A percentile compares a stretch with the other conserved stretches of the same genome.
phyloP scores from a whole-genome alignment of 2,329 filamentous ascomycete species.

The Aspergillus spinulosporus region DNA sequence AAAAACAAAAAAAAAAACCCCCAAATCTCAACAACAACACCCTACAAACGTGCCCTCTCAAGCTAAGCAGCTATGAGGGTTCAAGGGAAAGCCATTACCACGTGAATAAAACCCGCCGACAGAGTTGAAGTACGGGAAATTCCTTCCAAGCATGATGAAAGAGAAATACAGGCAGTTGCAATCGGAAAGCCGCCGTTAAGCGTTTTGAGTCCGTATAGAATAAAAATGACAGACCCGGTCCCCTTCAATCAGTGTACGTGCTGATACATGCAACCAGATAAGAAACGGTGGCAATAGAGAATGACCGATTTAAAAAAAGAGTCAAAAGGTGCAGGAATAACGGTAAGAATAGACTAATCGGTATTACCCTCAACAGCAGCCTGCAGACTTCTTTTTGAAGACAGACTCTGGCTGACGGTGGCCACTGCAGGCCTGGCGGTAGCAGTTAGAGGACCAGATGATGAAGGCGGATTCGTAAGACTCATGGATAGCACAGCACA shows the following conservation, averaged over 20 bases:
- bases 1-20: too few species aligned
- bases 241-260: slow-evolving; percentile 16
- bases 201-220: slow-evolving; percentile 11
- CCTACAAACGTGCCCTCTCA: slow-evolving; percentile 21
- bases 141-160: slow-evolving; percentile 43
- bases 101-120: slow-evolving; percentile 42
- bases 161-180: slow-evolving; percentile 20
- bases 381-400: slow-evolving; percentile 46
- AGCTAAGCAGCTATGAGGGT: slow-evolving; percentile 13
- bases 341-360: slow-evolving; percentile 21
- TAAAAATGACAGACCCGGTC: background rate
- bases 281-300: slow-evolving; percentile 16
- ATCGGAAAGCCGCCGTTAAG: slow-evolving; percentile 9
- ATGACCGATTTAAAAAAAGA: slow-evolving; percentile 2
- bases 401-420: slow-evolving; percentile 34
- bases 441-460: slow-evolving; percentile 41
- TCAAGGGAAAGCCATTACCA: slow-evolving; percentile 38
- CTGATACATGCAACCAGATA: slow-evolving; percentile 14
- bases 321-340: slow-evolving; percentile 5
- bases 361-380: slow-evolving; percentile 49
- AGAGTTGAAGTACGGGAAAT: slow-evolving; percentile 41
- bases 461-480: slow-evolving; percentile 45
- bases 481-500: slow-evolving; percentile 34
- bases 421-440: slow-evolving; percentile 37
- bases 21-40: too few species aligned